A percentile compares a stretch with the other conserved stretches of the same genome.
Conservation (phyloP, 805 yeast species). For the Nakazawaea anatomiae region DNA sequence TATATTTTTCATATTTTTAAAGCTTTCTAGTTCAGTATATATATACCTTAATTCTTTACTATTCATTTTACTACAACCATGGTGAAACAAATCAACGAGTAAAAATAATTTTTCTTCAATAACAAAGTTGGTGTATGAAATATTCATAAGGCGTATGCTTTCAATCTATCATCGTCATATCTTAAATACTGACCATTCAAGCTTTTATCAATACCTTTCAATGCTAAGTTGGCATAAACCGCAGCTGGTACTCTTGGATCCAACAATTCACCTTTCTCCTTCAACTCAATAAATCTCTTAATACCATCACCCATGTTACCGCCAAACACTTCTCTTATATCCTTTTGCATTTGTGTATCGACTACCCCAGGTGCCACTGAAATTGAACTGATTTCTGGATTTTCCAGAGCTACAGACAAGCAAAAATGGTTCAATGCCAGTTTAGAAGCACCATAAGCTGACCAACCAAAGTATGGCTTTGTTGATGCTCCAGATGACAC, state of each 20-base stretch:
- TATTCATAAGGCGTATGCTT: slow-evolving; percentile 5
- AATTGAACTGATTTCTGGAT: slow-evolving; percentile 49
- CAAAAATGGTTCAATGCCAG: slow-evolving; percentile 86
- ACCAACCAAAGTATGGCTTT: slow-evolving; percentile 69
- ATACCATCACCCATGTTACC: slow-evolving; percentile 56
- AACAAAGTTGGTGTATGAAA: too few relatives aligned
- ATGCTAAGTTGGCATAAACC: slow-evolving; percentile 60
- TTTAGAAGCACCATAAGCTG: slow-evolving; percentile 86
- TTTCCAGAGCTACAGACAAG: slow-evolving; percentile 62
- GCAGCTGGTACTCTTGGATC: slow-evolving; percentile 70
- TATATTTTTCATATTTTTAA: too few relatives aligned
- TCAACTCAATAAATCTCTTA: slow-evolving; percentile 59
- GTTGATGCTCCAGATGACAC: slow-evolving; percentile 89
- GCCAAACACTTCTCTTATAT: slow-evolving; percentile 63
- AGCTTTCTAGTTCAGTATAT: too few relatives aligned
- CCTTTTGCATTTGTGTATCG: slow-evolving; percentile 81
- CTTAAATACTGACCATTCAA: slow-evolving; percentile 68
- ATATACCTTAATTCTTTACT: not conserved
- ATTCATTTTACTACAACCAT: not conserved
- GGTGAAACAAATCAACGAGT: too few relatives aligned
- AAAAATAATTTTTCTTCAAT: too few relatives aligned
- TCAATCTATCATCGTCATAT: slow-evolving; percentile 38
- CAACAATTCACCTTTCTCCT: slow-evolving; percentile 50
- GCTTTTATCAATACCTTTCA: slow-evolving; percentile 47
- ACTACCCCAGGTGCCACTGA: slow-evolving; percentile 95